Conservation (phyloP, 305 asterid genomes). For the Fraxinus nigra region DNA sequence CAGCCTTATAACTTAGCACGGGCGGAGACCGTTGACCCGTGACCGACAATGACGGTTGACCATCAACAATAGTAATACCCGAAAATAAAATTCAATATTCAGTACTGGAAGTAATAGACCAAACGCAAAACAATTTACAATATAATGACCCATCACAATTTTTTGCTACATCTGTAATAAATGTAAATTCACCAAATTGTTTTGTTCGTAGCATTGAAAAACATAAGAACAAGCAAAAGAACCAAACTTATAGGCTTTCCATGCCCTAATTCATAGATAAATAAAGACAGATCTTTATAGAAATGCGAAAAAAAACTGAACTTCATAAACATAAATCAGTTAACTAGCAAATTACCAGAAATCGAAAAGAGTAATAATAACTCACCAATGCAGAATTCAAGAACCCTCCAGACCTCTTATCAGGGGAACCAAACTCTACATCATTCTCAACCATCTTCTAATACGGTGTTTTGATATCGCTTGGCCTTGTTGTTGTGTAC, state of each 20-base stretch:
- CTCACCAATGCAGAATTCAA: slow-evolving; percentile 95
- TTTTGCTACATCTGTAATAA: neutral
- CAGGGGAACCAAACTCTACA: slow-evolving; percentile 97
- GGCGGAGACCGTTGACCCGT: too few relatives aligned
- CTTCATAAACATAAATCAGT: neutral
- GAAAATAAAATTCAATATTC: neutral
- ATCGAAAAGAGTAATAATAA: slow-evolving; percentile 17
- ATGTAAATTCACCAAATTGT: neutral
- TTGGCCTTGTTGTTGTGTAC: slow-evolving; percentile 82
- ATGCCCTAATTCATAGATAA: neutral
- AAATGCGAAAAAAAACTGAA: neutral
- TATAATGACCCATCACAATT: neutral
- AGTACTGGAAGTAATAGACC: neutral
- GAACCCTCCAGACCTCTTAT: slow-evolving; percentile 97
- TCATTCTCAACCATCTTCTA: slow-evolving; percentile 93
- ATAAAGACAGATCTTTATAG: too few relatives aligned
- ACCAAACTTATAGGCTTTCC: neutral
- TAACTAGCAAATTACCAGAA: slow-evolving; percentile 2
- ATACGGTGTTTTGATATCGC: slow-evolving; percentile 86
- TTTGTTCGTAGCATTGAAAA: neutral
- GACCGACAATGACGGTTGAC: too few relatives aligned
- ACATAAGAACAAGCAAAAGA: neutral
- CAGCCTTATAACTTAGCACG: too few relatives aligned
- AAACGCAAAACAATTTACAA: neutral
- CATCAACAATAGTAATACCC: too few relatives aligned